Evolutionary conservation across 2,329 filamentous ascomycete species (phyloP).

Genomic region (Fusarium verrucosum): DNA sequence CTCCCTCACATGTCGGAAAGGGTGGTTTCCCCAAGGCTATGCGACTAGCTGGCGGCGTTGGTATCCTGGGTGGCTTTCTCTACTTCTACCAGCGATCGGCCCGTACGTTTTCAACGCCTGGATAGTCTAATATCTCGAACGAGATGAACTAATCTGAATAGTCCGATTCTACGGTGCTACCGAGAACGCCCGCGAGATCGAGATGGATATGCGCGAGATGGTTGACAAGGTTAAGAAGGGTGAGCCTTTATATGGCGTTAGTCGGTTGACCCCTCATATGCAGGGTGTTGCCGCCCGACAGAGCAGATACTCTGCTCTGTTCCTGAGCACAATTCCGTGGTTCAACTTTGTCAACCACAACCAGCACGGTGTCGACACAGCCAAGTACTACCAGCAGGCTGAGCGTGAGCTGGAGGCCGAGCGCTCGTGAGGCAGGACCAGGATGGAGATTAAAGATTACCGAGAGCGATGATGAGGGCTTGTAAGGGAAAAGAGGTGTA

Average conservation of each 20-base stretch:
- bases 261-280: conserved; percentile 82
- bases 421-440: conserved; percentile 23
- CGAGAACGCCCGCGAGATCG: conserved; percentile 90
- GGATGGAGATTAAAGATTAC: background rate
- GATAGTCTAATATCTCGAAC: background rate
- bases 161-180: conserved; percentile 95
- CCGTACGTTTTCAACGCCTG: conserved; percentile 65
- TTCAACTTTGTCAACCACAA: conserved; percentile 98
- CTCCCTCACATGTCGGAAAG: conserved; percentile 84
- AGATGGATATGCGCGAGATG: conserved; percentile 99
- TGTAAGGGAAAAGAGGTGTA: conserved; percentile 37
- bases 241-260: conserved; percentile 87
- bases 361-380: conserved; percentile 95
- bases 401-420: conserved; percentile 93
- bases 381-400: conserved; percentile 97
- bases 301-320: conserved; percentile 88
- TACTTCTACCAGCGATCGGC: conserved; percentile 85
- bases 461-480: background rate
- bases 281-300: conserved; percentile 93
- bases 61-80: conserved; percentile 80
- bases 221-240: conserved; percentile 94
- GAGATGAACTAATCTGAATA: conserved; percentile 49
- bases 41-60: conserved; percentile 79
- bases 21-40: conserved; percentile 85
- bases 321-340: conserved; percentile 88